phyloP scores from a whole-genome alignment of 2,329 filamentous ascomycete species.

The Pyrenophora seminiperda region DNA sequence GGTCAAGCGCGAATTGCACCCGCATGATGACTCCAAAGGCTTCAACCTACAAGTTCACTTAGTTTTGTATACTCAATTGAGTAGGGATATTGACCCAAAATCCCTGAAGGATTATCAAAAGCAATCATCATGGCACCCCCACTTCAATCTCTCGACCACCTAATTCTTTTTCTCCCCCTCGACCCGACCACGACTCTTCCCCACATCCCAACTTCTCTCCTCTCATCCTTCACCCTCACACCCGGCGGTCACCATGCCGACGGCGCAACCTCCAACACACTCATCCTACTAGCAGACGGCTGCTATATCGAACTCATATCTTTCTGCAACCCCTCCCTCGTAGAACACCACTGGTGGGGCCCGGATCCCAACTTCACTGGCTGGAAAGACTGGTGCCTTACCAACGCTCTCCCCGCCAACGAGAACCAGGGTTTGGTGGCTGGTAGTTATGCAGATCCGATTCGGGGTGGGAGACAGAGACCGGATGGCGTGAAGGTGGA shows the following conservation, averaged over 20 bases:
- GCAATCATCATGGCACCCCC: not conserved
- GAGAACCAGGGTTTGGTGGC: constrained; percentile 19
- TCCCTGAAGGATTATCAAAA: not conserved
- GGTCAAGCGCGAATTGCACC: too few relatives aligned
- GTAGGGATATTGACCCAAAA: too few relatives aligned
- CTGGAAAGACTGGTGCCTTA: constrained; percentile 65
- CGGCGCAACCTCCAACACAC: constrained; percentile 64
- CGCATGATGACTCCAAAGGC: too few relatives aligned
- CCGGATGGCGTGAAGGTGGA: constrained; percentile 62
- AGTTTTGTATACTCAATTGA: too few relatives aligned
- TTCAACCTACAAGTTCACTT: too few relatives aligned
- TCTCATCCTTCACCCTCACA: constrained; percentile 61
- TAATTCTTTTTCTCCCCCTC: constrained; percentile 67
- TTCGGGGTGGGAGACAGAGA: constrained; percentile 59
- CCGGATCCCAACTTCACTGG: constrained; percentile 55
- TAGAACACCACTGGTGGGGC: constrained; percentile 65
- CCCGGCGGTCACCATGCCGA: constrained; percentile 67
- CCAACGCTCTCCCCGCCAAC: constrained; percentile 15
- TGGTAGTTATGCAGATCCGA: constrained; percentile 56
- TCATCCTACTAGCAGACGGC: constrained; percentile 67
- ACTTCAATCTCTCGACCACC: constrained; percentile 61
- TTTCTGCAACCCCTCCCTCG: constrained; percentile 58
- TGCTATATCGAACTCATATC: constrained; percentile 70
- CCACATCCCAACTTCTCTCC: constrained; percentile 54
- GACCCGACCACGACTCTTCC: constrained; percentile 52